Percentiles rank a stretch among this genome's conserved stretches.
These are phyloP conservation scores for Amylocystis lapponica DNA, from an alignment of 768 basidiomycete species.

Conservation along the genomic window DNA sequence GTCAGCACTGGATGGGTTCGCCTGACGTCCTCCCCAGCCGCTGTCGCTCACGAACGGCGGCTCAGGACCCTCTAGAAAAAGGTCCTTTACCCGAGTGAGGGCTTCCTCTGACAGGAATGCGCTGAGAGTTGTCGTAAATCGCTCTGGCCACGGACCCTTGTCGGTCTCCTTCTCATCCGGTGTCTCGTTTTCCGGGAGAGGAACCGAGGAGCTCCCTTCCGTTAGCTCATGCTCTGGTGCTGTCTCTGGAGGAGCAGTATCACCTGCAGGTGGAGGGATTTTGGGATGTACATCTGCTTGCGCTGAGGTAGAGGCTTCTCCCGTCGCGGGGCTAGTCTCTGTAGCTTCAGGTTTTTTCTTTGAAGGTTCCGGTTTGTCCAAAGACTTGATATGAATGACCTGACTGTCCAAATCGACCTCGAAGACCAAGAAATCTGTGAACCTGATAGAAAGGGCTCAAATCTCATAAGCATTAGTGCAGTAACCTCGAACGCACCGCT, in stretches of 20 bases:
- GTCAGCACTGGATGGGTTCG: conserved; percentile 26
- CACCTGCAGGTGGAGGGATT: background rate
- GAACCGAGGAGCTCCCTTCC: too few species aligned
- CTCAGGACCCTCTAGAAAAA: conserved; percentile 78
- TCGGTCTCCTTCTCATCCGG: conserved; percentile 14
- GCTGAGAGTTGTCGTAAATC: conserved; percentile 47
- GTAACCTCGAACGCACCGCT: conserved; percentile 55
- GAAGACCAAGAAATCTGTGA: conserved; percentile 94
- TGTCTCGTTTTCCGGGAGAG: conserved; percentile 10
- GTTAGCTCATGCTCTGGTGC: background rate
- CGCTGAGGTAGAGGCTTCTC: conserved; percentile 1
- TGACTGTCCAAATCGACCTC: conserved; percentile 83
- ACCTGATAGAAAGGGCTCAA: conserved; percentile 41
- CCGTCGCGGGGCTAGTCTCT: conserved; percentile 11
- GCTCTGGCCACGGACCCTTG: conserved; percentile 61
- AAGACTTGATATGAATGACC: conserved; percentile 74
- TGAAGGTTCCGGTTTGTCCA: conserved; percentile 61
- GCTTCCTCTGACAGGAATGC: conserved; percentile 59
- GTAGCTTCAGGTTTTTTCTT: conserved; percentile 32
- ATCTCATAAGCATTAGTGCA: conserved; percentile 2
- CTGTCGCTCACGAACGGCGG: conserved; percentile 68
- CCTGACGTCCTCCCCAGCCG: conserved; percentile 61
- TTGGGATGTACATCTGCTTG: background rate
- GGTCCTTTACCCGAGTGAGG: conserved; percentile 58
- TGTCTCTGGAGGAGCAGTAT: background rate